Percentiles rank a stretch among this genome's conserved stretches.
Conservation (phyloP, 441 rosid genomes). For the Manihot esculenta region DNA sequence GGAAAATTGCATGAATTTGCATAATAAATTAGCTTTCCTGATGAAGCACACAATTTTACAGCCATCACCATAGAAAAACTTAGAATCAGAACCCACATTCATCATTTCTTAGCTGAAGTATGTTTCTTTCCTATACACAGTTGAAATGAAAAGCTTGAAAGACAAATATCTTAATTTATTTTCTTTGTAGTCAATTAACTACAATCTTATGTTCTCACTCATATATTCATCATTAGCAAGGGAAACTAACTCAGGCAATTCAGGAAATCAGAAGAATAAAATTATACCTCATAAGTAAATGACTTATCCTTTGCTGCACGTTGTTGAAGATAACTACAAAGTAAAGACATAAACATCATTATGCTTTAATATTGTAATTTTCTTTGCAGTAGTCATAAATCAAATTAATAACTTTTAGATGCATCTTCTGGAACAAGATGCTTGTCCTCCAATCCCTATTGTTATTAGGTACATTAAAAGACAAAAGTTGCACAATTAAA, state of each 20-base stretch:
- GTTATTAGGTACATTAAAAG: background rate
- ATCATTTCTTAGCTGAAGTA: background rate
- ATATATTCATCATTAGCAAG: background rate
- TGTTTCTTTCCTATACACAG: background rate
- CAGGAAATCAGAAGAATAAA: slow-evolving; percentile 2
- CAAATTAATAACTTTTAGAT: slow-evolving; percentile 6
- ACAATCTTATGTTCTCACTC: background rate
- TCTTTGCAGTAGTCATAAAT: background rate
- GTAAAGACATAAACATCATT: slow-evolving; percentile 23
- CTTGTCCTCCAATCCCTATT: background rate
- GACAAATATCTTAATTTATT: background rate
- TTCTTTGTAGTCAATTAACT: background rate
- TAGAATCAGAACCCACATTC: background rate
- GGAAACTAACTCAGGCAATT: background rate
- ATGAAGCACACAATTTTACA: background rate
- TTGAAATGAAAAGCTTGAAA: background rate
- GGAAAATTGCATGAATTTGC: background rate
- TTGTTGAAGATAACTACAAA: slow-evolving; percentile 77
- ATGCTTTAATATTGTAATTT: slow-evolving; percentile 3
- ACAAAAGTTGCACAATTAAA: background rate
- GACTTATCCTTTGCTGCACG: slow-evolving; percentile 74
- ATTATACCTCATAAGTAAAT: slow-evolving; percentile 79
- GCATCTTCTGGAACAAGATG: slow-evolving; percentile 15
- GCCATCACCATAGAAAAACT: background rate
- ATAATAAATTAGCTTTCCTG: background rate